A percentile compares a stretch with the other conserved stretches of the same genome.
phyloP scores from a whole-genome alignment of 176 grass and related monocot species.

The Microstegium vimineum region DNA sequence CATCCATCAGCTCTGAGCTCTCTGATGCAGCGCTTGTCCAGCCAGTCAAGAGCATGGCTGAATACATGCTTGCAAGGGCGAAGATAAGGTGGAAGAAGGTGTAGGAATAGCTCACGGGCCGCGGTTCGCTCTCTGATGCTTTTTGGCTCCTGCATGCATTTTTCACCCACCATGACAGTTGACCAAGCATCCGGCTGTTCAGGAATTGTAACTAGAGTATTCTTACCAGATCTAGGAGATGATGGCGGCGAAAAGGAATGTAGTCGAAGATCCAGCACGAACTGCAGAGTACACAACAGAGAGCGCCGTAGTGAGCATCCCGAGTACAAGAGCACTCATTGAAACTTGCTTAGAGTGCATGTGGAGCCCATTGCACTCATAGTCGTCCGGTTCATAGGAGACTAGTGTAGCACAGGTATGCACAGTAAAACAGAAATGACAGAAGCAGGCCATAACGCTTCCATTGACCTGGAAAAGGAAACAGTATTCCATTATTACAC shows the following conservation, averaged over 20 bases:
- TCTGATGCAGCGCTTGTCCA: conserved; percentile 74
- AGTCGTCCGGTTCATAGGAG: conserved; percentile 84
- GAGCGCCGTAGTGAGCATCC: conserved; percentile 93
- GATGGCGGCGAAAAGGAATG: conserved; percentile 88
- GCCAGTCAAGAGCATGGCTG: conserved; percentile 90
- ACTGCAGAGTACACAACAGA: conserved; percentile 95
- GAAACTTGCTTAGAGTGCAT: conserved; percentile 86
- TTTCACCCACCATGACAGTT: not conserved
- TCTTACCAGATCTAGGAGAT: conserved; percentile 76
- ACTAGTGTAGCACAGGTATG: conserved; percentile 82
- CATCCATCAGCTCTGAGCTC: conserved; percentile 85
- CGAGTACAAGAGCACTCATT: conserved; percentile 65
- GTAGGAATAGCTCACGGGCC: conserved; percentile 81
- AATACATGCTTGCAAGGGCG: conserved; percentile 96
- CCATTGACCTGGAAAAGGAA: conserved; percentile 69
- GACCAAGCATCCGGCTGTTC: not conserved
- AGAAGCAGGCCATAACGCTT: conserved; percentile 84
- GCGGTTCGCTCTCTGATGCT: conserved; percentile 41
- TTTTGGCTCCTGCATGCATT: conserved; percentile 47
- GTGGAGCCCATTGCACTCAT: conserved; percentile 86
- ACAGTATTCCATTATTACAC: not conserved
- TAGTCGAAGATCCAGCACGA: conserved; percentile 85
- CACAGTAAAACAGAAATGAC: conserved; percentile 78
- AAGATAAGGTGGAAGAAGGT: conserved; percentile 98
- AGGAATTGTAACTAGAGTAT: not conserved